Percentiles rank a stretch among this genome's conserved stretches.
Conservation (phyloP, 2,329 filamentous ascomycete species). For the Magnaporthales sp. region DNA sequence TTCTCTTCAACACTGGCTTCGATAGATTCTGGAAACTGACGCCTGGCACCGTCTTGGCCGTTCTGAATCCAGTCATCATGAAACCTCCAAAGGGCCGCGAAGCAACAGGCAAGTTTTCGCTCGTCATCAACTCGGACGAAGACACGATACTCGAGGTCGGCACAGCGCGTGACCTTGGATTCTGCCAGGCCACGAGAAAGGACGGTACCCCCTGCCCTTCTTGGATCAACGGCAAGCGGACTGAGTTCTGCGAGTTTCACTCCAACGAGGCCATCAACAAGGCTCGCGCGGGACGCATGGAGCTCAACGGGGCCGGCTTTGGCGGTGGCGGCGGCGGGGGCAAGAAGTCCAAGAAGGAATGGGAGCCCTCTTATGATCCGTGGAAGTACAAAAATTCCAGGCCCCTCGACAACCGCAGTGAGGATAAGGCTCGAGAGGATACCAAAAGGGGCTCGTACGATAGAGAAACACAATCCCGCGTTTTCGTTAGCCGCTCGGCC, state of each 20-base stretch:
- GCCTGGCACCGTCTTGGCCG: slow-evolving; percentile 82
- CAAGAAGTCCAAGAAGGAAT: not conserved
- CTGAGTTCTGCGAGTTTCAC: slow-evolving; percentile 89
- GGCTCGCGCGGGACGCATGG: slow-evolving; percentile 56
- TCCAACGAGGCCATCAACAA: slow-evolving; percentile 74
- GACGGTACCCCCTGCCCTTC: slow-evolving; percentile 71
- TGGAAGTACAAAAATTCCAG: slow-evolving; percentile 2
- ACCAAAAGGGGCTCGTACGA: slow-evolving; percentile 34
- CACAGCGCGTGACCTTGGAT: slow-evolving; percentile 73
- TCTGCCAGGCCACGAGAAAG: slow-evolving; percentile 76
- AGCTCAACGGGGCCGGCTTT: slow-evolving; percentile 64
- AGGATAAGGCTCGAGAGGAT: slow-evolving; percentile 11
- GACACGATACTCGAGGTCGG: slow-evolving; percentile 91
- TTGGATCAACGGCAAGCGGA: slow-evolving; percentile 85
- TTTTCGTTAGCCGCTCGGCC: slow-evolving; percentile 38
- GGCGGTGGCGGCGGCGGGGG: slow-evolving; percentile 24
- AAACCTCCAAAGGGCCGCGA: slow-evolving; percentile 67
- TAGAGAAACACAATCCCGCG: slow-evolving; percentile 46
- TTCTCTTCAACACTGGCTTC: slow-evolving; percentile 85
- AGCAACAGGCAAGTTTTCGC: slow-evolving; percentile 75
- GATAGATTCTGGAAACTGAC: slow-evolving; percentile 90
- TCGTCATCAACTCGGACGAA: slow-evolving; percentile 76
- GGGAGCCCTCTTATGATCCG: not conserved
- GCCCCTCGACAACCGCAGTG: slow-evolving; percentile 6
- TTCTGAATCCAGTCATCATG: slow-evolving; percentile 87